Conservation (phyloP, 257 asterid genomes). For the Leonotis leonurus region DNA sequence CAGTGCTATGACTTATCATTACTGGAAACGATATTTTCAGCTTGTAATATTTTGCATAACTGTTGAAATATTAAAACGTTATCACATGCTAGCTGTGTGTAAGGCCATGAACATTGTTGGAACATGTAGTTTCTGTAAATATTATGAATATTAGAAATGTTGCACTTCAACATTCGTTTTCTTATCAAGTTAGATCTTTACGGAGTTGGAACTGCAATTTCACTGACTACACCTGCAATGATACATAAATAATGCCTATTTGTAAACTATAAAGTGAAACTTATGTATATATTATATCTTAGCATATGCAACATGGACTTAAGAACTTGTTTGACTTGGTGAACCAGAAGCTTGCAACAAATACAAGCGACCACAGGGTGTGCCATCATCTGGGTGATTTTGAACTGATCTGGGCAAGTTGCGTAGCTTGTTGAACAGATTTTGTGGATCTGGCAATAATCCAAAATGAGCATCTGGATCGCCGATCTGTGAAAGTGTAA, state of each 20-base stretch:
- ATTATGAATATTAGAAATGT: background rate
- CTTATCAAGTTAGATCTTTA: conserved; percentile 14
- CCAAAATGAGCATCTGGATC: conserved; percentile 98
- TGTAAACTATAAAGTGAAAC: conserved; percentile 15
- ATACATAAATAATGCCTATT: conserved; percentile 23
- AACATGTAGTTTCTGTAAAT: background rate
- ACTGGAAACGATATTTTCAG: background rate
- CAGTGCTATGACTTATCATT: background rate
- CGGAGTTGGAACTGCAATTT: conserved; percentile 17
- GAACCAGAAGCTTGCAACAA: conserved; percentile 82
- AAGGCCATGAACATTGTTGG: conserved; percentile 9
- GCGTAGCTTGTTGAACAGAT: conserved; percentile 73
- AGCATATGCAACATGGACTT: conserved; percentile 15
- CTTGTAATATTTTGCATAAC: background rate
- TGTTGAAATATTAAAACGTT: background rate
- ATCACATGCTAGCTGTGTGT: conserved; percentile 1
- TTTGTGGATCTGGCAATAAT: conserved; percentile 66
- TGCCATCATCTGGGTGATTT: conserved; percentile 86
- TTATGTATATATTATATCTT: conserved; percentile 18
- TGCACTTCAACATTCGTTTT: background rate
- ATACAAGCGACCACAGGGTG: conserved; percentile 84
- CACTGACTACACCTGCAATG: conserved; percentile 6
- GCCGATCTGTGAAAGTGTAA: conserved; percentile 83
- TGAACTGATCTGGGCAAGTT: conserved; percentile 76
- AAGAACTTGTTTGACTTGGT: conserved; percentile 37